Evolutionary conservation across 192 early-diverging fungal species (phyloP).

Genomic region (Geranomyces variabilis): DNA sequence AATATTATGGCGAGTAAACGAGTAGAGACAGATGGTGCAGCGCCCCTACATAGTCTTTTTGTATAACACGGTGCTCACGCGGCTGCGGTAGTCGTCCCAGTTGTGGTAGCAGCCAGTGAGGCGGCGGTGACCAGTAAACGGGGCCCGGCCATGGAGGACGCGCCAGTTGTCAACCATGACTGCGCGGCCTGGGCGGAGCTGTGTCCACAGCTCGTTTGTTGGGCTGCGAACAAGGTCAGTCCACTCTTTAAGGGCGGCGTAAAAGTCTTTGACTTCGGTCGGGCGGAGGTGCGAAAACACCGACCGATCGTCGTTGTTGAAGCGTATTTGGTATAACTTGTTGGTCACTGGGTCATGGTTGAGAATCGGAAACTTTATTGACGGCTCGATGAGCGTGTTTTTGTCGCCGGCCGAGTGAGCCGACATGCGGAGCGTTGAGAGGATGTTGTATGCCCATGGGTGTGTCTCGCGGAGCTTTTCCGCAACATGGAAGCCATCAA

Average conservation of each 20-base stretch:
- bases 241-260: constrained; percentile 73
- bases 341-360: constrained; percentile 60
- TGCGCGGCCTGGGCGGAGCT: constrained; percentile 68
- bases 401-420: constrained; percentile 78
- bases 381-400: constrained; percentile 63
- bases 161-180: constrained; percentile 86
- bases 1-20: no score
- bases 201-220: constrained; percentile 67
- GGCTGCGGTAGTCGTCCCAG: constrained; percentile 74
- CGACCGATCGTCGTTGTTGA: constrained; percentile 84
- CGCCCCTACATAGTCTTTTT: constrained; percentile 8
- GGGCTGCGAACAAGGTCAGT: constrained; percentile 55
- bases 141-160: constrained; percentile 73
- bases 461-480: constrained; percentile 56
- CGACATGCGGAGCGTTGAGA: constrained; percentile 64
- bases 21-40: no score
- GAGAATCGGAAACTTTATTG: constrained; percentile 63
- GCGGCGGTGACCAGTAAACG: constrained; percentile 72
- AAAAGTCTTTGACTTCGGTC: constrained; percentile 60
- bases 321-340: constrained; percentile 69
- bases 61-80: constrained; percentile 43
- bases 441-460: constrained; percentile 61
- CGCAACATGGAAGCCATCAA: constrained; percentile 80
- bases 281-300: constrained; percentile 49
- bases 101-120: constrained; percentile 73